Evolutionary conservation across 2,329 filamentous ascomycete species (phyloP), one percentile per base, ranked within the genome.

Genomic region (Microsporum ferrugineum): DNA sequence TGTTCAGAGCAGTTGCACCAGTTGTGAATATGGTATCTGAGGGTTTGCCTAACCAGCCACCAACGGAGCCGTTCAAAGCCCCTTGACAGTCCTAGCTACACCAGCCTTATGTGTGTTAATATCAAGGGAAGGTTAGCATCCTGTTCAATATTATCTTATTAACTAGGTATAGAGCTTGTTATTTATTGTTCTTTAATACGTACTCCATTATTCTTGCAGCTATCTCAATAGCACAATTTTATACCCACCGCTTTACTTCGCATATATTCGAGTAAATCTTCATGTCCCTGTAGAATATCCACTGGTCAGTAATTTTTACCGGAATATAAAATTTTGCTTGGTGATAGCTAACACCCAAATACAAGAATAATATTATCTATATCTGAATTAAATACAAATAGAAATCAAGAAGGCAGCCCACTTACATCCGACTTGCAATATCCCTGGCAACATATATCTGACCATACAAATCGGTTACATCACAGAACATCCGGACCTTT

Each of bases 391-490:
- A 39, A 39, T 39, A 39, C 38, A 39, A 55, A 29, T 55, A 31
- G 17, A 3, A 34, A 51, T 7, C n/a, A 51, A 29, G 5, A 23
- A 34, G 49, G 31, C 49, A 4, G n/a, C 17, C 12, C 49, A 43
- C 27, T 23, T 58, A 45, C 38, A 61, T 59, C 33, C 62, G 60
- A 60, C 62, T 64, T 10, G 61, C 62, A 61, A 67, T 65, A 62
- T 74, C 72, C 14, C 66, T 67, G 17, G 68, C 62, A 27, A 74
- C 68, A 61, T 74, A 74, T 14, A 75, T 72, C 61, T 74, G 70
- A 14, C 71, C 73, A 61, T 68, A 73, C 17, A 74, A 55, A 55
- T 74, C 72, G 5, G 71, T 71, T 39, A 72, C 68, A 62, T 71
- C 65, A 4, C 70, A 51, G 59, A 74, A 74, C 36, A 71, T 49